Evolutionary conservation across 163 green algal species (phyloP).

Genomic region (Chloromonas sp.): DNA sequence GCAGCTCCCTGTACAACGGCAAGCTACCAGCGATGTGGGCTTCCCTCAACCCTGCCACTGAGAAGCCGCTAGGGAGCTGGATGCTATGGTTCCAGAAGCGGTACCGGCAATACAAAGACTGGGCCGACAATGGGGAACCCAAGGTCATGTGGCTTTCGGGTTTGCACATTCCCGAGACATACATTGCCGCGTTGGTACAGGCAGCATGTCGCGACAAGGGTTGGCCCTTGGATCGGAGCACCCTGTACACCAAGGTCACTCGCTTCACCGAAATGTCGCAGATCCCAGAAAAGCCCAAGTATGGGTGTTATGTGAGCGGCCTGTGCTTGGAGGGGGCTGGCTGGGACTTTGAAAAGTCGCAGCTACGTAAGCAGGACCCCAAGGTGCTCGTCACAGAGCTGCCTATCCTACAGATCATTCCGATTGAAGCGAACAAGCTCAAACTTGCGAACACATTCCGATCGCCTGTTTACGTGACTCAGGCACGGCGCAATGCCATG

Average conservation of each 20-base stretch:
- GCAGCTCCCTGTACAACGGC: conserved; percentile 65
- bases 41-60: conserved; percentile 61
- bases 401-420: conserved; percentile 68
- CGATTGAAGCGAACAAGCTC: conserved; percentile 69
- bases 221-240: conserved; percentile 76
- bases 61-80: conserved; percentile 76
- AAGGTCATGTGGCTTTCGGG: conserved; percentile 78
- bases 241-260: conserved; percentile 74
- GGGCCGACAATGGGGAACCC: conserved; percentile 69
- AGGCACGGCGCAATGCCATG: conserved; percentile 75
- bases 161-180: conserved; percentile 82
- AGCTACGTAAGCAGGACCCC: conserved; percentile 58
- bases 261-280: conserved; percentile 45
- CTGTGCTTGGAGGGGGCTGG: conserved; percentile 79
- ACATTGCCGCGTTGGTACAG: conserved; percentile 81
- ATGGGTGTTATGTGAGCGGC: conserved; percentile 76
- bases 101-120: conserved; percentile 51
- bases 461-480: conserved; percentile 77
- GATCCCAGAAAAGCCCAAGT: conserved; percentile 49
- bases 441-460: conserved; percentile 69
- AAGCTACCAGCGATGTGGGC: conserved; percentile 72
- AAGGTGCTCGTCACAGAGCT: conserved; percentile 73
- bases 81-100: conserved; percentile 75
- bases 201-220: conserved; percentile 71
- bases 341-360: conserved; percentile 58